phyloP scores from a whole-genome alignment of 768 basidiomycete species.

The Tulasnella sp. region DNA sequence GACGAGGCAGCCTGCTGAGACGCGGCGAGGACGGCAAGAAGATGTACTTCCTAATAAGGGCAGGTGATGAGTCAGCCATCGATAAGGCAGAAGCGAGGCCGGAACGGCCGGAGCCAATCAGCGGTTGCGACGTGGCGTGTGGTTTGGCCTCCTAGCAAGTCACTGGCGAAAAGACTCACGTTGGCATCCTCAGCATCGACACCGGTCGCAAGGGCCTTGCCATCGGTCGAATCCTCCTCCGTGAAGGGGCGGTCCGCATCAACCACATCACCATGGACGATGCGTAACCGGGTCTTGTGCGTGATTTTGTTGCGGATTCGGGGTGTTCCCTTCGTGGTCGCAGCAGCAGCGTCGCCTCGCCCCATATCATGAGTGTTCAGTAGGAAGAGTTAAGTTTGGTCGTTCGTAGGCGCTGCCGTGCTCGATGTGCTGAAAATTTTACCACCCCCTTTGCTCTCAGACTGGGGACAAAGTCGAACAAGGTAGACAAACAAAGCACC shows the following conservation, averaged over 20 bases:
- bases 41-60: constrained; percentile 39
- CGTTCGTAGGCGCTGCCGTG: not conserved
- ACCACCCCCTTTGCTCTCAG: not conserved
- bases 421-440: not conserved
- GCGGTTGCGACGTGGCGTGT: constrained; percentile 21
- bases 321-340: constrained; percentile 10
- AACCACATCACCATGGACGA: constrained; percentile 70
- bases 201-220: constrained; percentile 65
- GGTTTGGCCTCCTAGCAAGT: too few species aligned
- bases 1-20: constrained; percentile 31
- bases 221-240: constrained; percentile 80
- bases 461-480: too few species aligned
- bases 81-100: constrained; percentile 6
- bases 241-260: constrained; percentile 58
- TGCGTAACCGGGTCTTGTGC: constrained; percentile 82
- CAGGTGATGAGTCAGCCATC: constrained; percentile 9
- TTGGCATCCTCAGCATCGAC: constrained; percentile 91
- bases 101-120: constrained; percentile 10
- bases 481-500: too few species aligned
- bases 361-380: constrained; percentile 9
- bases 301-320: constrained; percentile 57
- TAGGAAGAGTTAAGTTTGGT: not conserved
- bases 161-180: constrained; percentile 52
- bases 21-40: constrained; percentile 46
- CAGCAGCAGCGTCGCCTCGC: constrained; percentile 7